phyloP scores from a whole-genome alignment of 2,329 filamentous ascomycete species.

The Elsinoe fawcettii region DNA sequence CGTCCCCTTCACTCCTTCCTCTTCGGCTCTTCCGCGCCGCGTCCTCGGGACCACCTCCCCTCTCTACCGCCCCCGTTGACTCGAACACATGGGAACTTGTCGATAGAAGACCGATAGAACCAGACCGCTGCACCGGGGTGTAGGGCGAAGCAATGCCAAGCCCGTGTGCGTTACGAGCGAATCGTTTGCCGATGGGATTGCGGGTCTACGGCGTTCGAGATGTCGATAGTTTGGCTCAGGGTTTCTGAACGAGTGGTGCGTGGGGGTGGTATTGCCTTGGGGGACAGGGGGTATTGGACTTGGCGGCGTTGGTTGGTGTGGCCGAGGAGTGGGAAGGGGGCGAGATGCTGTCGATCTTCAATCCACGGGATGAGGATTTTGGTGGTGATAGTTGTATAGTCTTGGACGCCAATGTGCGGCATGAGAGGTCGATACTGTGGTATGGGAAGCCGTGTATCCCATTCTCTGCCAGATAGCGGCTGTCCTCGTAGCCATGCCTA shows the following conservation, averaged over 20 bases:
- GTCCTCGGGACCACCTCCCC: neutral
- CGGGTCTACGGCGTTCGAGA: too few species aligned
- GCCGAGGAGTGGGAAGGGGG: neutral
- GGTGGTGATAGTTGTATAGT: neutral
- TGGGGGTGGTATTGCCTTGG: neutral
- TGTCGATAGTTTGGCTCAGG: neutral
- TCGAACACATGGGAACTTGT: neutral
- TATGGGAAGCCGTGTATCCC: too few species aligned
- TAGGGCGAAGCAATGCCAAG: neutral
- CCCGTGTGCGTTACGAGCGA: neutral
- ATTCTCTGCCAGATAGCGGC: too few species aligned
- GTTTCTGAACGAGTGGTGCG: neutral
- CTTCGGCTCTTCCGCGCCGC: too few species aligned
- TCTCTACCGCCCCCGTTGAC: neutral
- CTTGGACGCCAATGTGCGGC: too few species aligned
- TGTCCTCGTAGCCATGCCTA: too few species aligned
- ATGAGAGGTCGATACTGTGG: neutral
- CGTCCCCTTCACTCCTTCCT: neutral
- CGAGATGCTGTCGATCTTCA: neutral
- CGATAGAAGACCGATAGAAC: neutral
- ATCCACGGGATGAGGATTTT: too few species aligned
- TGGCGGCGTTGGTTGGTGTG: too few species aligned
- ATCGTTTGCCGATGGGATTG: neutral
- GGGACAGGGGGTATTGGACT: too few species aligned
- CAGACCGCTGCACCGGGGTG: neutral